Evolutionary conservation across 768 basidiomycete species (phyloP), one percentile per base, ranked within the genome.

Genomic region (Mycena metata): DNA sequence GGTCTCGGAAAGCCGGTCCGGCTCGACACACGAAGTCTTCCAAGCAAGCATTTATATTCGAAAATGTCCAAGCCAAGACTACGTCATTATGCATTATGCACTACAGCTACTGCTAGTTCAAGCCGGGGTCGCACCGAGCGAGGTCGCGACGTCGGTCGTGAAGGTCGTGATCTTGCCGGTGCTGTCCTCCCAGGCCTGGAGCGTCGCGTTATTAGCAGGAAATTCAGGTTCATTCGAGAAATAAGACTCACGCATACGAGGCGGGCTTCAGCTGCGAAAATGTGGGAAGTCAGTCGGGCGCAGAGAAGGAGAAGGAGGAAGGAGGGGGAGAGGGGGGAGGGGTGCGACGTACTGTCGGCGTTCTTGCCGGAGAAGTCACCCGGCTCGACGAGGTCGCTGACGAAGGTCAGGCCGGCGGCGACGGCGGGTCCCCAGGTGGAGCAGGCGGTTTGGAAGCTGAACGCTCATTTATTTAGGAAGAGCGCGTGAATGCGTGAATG

Each of bases 161-260:
- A 61, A 61, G 4, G 47, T 30, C 3, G 49, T 41, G 35, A 41
- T 41, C 6, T 30, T 43, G n/a, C n/a, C n/a, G 19, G 42, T 51
- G 23, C 60, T 49, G 49, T 61, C 23, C 0, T 35, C 42, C 49
- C 47, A 61, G n/a, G 49, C 5, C 60, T 47, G 23, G 10, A 55
- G 4, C 2, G 11, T 15, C 39, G 15, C 39, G 15, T 11, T 15
- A 15, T 39, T 39, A 39, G 39, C 11, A 10, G 11, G 5, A 39
- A 39, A 2, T 39, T 39, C 39, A 11, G 39, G 19, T 41, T 16
- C 1, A 17, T 9, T 21, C 24, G 15, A 39, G n/a, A n/a, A n/a
- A n/a, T n/a, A n/a, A n/a, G 39, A 61, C 60, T 50, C 19, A 61
- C 60, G 30, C 60, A 61, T 30, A 51, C 24, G 16, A 61, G 36